Evolutionary conservation across 495 filamentous ascomycete species (phyloP).

Genomic region (Penicillium ucsense): DNA sequence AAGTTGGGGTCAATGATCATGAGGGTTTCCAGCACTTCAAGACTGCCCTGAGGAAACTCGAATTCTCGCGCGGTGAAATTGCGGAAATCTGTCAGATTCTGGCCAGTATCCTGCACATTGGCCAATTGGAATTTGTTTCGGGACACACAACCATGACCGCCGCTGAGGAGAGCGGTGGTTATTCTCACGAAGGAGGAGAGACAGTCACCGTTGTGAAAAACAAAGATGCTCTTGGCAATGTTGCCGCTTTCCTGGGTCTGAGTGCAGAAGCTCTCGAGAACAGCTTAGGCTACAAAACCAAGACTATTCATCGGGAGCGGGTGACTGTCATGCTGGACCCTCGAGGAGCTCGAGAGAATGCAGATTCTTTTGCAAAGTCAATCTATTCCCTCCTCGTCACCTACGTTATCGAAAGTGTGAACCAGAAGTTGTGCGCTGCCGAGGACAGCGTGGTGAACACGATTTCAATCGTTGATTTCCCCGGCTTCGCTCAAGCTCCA

Average conservation of each 20-base stretch:
- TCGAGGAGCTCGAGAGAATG: slow-evolving; percentile 76
- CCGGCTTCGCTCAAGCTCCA: slow-evolving; percentile 76
- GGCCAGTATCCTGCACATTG: slow-evolving; percentile 86
- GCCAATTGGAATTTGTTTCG: slow-evolving; percentile 84
- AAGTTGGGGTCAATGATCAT: slow-evolving; percentile 89
- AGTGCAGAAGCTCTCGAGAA: slow-evolving; percentile 69
- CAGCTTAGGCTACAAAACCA: slow-evolving; percentile 88
- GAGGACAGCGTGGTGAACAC: slow-evolving; percentile 89
- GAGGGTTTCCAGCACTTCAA: slow-evolving; percentile 98
- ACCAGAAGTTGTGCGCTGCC: slow-evolving; percentile 76
- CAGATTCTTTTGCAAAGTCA: slow-evolving; percentile 86
- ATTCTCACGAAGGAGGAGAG: slow-evolving; percentile 88
- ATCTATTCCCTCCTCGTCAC: slow-evolving; percentile 94
- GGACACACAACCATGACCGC: slow-evolving; percentile 65
- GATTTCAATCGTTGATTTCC: slow-evolving; percentile 91
- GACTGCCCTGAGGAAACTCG: slow-evolving; percentile 83
- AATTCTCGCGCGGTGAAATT: slow-evolving; percentile 87
- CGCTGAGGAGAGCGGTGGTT: slow-evolving; percentile 89
- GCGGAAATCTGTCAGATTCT: slow-evolving; percentile 93
- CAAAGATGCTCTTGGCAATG: slow-evolving; percentile 74
- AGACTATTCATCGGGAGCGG: slow-evolving; percentile 86
- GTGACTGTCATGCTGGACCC: slow-evolving; percentile 97
- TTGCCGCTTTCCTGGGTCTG: slow-evolving; percentile 89
- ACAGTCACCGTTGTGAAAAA: slow-evolving; percentile 80
- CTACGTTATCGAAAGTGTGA: slow-evolving; percentile 85